Conservation (phyloP, 2,329 filamentous ascomycete species). For the Trichophyton rubrum region DNA sequence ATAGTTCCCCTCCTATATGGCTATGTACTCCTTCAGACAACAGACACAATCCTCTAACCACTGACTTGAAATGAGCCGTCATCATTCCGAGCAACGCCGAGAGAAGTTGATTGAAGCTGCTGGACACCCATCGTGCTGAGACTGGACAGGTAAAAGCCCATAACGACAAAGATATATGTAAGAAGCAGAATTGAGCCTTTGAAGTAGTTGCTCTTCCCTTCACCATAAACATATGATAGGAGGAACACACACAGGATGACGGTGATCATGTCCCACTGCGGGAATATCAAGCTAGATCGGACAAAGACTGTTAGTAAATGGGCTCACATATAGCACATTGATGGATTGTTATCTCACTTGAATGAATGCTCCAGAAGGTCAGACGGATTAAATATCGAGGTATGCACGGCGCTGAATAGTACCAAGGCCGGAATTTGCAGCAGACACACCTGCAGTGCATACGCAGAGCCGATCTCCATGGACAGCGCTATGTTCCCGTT, state of each 20-base stretch:
- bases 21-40: too few species aligned
- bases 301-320: conserved; percentile 11
- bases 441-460: conserved; percentile 89
- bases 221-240: conserved; percentile 92
- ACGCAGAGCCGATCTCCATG: conserved; percentile 98
- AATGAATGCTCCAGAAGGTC: conserved; percentile 42
- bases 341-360: conserved; percentile 32
- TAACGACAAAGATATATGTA: conserved; percentile 81
- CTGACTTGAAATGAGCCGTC: conserved; percentile 1
- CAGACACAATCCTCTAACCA: neutral
- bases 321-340: neutral
- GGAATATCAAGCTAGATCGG: conserved; percentile 63
- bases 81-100: conserved; percentile 4
- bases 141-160: conserved; percentile 79
- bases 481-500: conserved; percentile 97
- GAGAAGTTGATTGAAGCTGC: conserved; percentile 33
- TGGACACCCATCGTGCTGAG: conserved; percentile 41
- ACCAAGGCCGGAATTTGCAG: conserved; percentile 89
- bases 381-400: conserved; percentile 40
- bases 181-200: conserved; percentile 92
- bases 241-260: conserved; percentile 93
- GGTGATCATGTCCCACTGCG: conserved; percentile 98
- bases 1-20: neutral
- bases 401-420: conserved; percentile 71
- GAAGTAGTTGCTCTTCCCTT: conserved; percentile 99